A percentile compares a stretch with the other conserved stretches of the same genome.
Evolutionary conservation across 139 green algal genomes (phyloP).

Genomic region (Chlamydomonas incerta): DNA sequence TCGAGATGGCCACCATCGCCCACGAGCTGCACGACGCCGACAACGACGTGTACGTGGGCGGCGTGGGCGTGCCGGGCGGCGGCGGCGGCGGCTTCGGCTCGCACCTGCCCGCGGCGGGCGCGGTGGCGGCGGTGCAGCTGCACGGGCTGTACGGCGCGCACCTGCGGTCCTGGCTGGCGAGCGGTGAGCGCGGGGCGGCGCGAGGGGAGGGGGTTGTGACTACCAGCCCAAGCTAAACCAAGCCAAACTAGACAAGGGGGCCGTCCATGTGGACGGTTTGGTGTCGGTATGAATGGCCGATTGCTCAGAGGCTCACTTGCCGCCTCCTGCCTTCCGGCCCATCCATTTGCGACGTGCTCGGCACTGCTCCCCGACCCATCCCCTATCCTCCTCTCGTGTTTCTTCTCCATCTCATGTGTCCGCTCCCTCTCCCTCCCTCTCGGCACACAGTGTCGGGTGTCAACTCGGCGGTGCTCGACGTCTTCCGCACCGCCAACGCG

Average conservation of each 20-base stretch:
- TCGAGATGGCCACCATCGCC: slow-evolving; percentile 6
- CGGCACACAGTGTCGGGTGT: neutral
- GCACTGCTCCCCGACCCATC: too few relatives aligned
- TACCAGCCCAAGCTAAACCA: too few relatives aligned
- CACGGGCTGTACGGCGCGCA: slow-evolving; percentile 32
- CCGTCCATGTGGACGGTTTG: too few relatives aligned
- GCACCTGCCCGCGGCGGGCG: slow-evolving; percentile 10
- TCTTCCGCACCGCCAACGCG: slow-evolving; percentile 31
- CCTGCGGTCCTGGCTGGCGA: slow-evolving; percentile 29
- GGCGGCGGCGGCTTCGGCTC: neutral
- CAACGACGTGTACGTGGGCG: neutral
- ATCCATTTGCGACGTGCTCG: too few relatives aligned
- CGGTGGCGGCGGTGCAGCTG: slow-evolving; percentile 17
- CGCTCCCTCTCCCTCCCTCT: too few relatives aligned
- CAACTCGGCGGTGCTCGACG: slow-evolving; percentile 19
- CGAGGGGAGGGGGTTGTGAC: neutral
- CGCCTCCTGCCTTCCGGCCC: too few relatives aligned
- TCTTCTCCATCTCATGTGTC: too few relatives aligned
- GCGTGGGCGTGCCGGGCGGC: too few relatives aligned
- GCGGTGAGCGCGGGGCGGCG: neutral
- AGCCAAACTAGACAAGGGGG: too few relatives aligned
- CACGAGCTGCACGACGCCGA: slow-evolving; percentile 30
- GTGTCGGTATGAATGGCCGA: too few relatives aligned
- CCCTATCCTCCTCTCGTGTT: too few relatives aligned
- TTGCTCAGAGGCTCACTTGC: too few relatives aligned